A percentile compares a stretch with the other conserved stretches of the same genome.
phyloP scores from a whole-genome alignment of 768 basidiomycete genomes.

The Stropharia rugosoannulata region DNA sequence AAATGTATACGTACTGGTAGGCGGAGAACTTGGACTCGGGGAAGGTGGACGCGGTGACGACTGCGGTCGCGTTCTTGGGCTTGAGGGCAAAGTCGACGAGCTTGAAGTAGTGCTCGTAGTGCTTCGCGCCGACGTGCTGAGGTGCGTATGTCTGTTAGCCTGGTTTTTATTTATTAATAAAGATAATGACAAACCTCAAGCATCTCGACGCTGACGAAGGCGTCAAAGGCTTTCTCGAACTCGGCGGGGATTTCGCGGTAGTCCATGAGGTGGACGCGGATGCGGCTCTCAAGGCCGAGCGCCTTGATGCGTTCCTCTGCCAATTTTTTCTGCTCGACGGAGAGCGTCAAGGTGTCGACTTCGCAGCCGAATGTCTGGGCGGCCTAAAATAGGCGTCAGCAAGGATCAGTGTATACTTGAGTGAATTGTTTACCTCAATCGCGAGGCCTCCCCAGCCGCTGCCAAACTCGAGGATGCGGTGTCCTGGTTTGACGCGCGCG shows the following conservation, averaged over 20 bases:
- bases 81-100: slow-evolving; percentile 80
- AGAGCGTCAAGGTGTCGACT: slow-evolving; percentile 88
- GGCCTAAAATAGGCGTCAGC: slow-evolving; percentile 42
- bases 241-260: slow-evolving; percentile 85
- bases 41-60: slow-evolving; percentile 70
- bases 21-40: slow-evolving; percentile 65
- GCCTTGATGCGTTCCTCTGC: slow-evolving; percentile 81
- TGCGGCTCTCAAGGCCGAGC: slow-evolving; percentile 66
- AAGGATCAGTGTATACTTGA: not conserved
- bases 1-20: slow-evolving; percentile 56
- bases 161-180: slow-evolving; percentile 24
- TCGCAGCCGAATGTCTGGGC: slow-evolving; percentile 73
- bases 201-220: slow-evolving; percentile 81
- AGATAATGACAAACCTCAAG: slow-evolving; percentile 50
- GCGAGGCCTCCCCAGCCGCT: slow-evolving; percentile 94
- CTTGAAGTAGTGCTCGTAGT: slow-evolving; percentile 72
- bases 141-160: slow-evolving; percentile 4
- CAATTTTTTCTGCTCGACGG: slow-evolving; percentile 81
- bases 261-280: slow-evolving; percentile 88
- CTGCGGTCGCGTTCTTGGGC: slow-evolving; percentile 60
- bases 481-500: slow-evolving; percentile 75
- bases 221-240: slow-evolving; percentile 80
- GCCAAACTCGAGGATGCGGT: slow-evolving; percentile 87
- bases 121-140: slow-evolving; percentile 52
- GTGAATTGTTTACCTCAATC: slow-evolving; percentile 60